phyloP scores from a whole-genome alignment of 208 protist genomes.

The Spongospora subterranea region DNA sequence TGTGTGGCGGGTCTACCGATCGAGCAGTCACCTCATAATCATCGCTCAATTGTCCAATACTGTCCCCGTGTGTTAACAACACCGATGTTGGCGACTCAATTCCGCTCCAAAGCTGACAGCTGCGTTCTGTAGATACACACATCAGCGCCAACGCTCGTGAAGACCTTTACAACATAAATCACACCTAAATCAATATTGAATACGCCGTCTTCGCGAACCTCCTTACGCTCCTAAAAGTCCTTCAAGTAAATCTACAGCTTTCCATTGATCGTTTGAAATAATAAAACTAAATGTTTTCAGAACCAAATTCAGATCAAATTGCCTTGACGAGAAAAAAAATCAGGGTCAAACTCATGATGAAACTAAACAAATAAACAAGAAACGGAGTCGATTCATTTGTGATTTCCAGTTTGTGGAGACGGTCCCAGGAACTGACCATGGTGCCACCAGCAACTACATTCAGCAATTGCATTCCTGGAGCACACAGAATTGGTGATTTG shows the following conservation, averaged over 20 bases:
- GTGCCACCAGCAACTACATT: conserved; percentile 81
- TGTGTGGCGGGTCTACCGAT: not conserved
- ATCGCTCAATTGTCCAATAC: conserved; percentile 11
- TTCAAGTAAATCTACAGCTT: too few relatives aligned
- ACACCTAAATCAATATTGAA: conserved; percentile 76
- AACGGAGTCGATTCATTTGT: too few relatives aligned
- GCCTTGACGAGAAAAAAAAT: too few relatives aligned
- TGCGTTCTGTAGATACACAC: not conserved
- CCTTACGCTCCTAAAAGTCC: conserved; percentile 79
- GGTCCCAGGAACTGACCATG: too few relatives aligned
- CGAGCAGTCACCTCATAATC: not conserved
- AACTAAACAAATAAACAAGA: too few relatives aligned
- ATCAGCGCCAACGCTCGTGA: not conserved
- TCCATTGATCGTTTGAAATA: too few relatives aligned
- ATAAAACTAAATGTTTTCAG: too few relatives aligned
- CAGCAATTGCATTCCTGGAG: conserved; percentile 77
- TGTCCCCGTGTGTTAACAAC: conserved; percentile 66
- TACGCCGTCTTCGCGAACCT: conserved; percentile 91
- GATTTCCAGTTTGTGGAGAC: too few relatives aligned
- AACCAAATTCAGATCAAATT: too few relatives aligned
- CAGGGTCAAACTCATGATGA: too few relatives aligned
- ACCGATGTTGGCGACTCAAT: conserved; percentile 32
- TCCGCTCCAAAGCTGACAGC: conserved; percentile 30
- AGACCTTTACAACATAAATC: not conserved
- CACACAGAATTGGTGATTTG: too few relatives aligned